Base-by-base conservation (phyloP, 352 stramenopile species). In the Plasmopara viticola region DNA sequence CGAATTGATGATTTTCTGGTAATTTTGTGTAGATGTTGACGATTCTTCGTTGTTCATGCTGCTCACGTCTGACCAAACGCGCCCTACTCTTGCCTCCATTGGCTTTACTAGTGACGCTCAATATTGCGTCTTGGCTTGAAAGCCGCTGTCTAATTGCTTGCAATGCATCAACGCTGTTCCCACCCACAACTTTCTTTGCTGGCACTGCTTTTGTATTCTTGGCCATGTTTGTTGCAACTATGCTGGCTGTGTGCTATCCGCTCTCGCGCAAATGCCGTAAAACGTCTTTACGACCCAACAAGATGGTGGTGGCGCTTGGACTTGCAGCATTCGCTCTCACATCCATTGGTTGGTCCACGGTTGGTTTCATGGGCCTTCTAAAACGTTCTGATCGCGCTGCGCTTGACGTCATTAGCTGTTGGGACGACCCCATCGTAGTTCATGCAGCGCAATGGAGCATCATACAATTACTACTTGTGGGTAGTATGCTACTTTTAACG, bases 11-110 rank as follows among this genome's bases (percentile, higher is more conserved):
- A 34, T 4, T 48, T 34, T 53, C 25, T 30, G 20, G 4, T 47
- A 1, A 20, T 28, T 31, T 40, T 25, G 13, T 17, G 13, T 15
- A 41, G 6, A 62, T 69, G 13, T 50, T 86, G 20, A 44, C 60
- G 28, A 66, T 71, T 53, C 48, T 86, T n/a, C 70, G 75, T 45
- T 86, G 75, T 30, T 77, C 68, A 14, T 86, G 75, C 52, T 86
- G 68, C 55, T 77, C 72, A 6, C 48, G 52, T 9, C 31, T 62
- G n/a, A 56, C 70, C 28, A 67, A 79, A 35, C 64, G 72, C 13
- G 30, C 45, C 6, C 20, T 72, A 4, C 14, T 84, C 9, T 20
- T 78, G 12, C 50, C 61, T 20, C 68, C 72, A 12, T 44, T 78
- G 9, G 10, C 28, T 5, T 37, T 62, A 13, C 51, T 82, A 2